Conservation (phyloP, 805 yeast genomes). For the Teunomyces kruisii region DNA sequence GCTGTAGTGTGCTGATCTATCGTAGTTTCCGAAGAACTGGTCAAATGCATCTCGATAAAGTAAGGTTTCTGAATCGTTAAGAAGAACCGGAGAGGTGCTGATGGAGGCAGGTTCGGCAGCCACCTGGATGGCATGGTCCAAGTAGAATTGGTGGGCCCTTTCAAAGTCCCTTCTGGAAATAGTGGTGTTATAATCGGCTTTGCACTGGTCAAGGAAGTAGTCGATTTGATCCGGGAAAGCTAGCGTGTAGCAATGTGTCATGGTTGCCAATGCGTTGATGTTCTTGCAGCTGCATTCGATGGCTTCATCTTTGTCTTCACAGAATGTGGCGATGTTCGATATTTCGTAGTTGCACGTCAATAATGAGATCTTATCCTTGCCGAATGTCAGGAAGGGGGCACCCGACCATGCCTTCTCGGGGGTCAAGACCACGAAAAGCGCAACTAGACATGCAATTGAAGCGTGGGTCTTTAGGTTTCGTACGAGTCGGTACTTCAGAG, state of each 20-base stretch:
- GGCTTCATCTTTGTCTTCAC: slow-evolving; percentile 10
- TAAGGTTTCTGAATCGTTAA: slow-evolving; percentile 19
- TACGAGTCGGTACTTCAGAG: slow-evolving; percentile 1
- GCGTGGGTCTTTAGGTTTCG: neutral
- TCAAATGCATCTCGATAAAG: slow-evolving; percentile 28
- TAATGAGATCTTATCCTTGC: slow-evolving; percentile 28
- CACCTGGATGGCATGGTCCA: slow-evolving; percentile 3
- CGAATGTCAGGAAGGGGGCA: slow-evolving; percentile 33
- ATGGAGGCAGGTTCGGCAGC: neutral
- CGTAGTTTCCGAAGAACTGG: slow-evolving; percentile 41
- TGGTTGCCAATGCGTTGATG: slow-evolving; percentile 33
- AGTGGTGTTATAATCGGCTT: slow-evolving; percentile 15
- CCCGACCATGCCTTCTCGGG: slow-evolving; percentile 26
- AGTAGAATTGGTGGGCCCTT: slow-evolving; percentile 15
- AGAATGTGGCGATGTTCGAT: slow-evolving; percentile 17
- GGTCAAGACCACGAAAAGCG: slow-evolving; percentile 16
- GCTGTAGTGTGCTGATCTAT: slow-evolving; percentile 38
- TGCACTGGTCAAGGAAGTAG: slow-evolving; percentile 27
- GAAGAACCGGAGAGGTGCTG: slow-evolving; percentile 21
- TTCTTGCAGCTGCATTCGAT: slow-evolving; percentile 27
- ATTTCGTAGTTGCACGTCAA: slow-evolving; percentile 31
- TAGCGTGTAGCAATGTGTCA: slow-evolving; percentile 32
- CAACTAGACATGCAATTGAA: slow-evolving; percentile 3
- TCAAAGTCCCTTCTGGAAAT: slow-evolving; percentile 23
- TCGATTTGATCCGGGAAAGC: slow-evolving; percentile 24